Evolutionary conservation across 2,329 filamentous ascomycete species (phyloP).

Genomic region (Xylaria sp.): DNA sequence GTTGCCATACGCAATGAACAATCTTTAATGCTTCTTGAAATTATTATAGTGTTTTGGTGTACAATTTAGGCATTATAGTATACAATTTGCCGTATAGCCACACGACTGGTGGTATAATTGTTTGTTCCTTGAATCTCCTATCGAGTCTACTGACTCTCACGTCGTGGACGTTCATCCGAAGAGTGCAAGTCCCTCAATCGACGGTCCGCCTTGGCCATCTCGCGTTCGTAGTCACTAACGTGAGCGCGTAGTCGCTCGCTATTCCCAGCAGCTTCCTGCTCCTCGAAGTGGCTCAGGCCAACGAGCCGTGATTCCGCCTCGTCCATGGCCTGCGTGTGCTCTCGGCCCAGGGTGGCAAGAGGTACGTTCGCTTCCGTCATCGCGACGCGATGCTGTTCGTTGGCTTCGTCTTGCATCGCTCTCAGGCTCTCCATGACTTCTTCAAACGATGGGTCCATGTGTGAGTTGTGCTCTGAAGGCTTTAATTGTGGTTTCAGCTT

Average conservation of each 20-base stretch:
- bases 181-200: slow-evolving; percentile 28
- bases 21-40: neutral
- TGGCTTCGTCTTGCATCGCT: slow-evolving; percentile 35
- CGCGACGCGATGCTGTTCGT: slow-evolving; percentile 36
- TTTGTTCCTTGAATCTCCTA: too few species aligned
- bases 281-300: slow-evolving; percentile 24
- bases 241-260: slow-evolving; percentile 26
- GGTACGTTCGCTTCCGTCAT: slow-evolving; percentile 38
- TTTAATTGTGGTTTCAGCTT: neutral
- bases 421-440: slow-evolving; percentile 34
- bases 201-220: slow-evolving; percentile 37
- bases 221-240: slow-evolving; percentile 22
- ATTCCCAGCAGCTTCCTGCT: slow-evolving; percentile 17
- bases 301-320: slow-evolving; percentile 30
- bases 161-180: slow-evolving; percentile 12
- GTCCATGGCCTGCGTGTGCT: slow-evolving; percentile 36
- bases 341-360: slow-evolving; percentile 35
- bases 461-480: neutral
- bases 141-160: slow-evolving; percentile 16
- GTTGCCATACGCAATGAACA: neutral
- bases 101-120: too few species aligned
- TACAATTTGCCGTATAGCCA: neutral
- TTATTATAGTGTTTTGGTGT: neutral
- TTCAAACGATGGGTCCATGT: slow-evolving; percentile 33
- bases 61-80: neutral